These are phyloP conservation scores for Pseudognaphalium luteoalbum DNA, from an alignment of 129 eudicot genomes.

Conservation along the genomic window DNA sequence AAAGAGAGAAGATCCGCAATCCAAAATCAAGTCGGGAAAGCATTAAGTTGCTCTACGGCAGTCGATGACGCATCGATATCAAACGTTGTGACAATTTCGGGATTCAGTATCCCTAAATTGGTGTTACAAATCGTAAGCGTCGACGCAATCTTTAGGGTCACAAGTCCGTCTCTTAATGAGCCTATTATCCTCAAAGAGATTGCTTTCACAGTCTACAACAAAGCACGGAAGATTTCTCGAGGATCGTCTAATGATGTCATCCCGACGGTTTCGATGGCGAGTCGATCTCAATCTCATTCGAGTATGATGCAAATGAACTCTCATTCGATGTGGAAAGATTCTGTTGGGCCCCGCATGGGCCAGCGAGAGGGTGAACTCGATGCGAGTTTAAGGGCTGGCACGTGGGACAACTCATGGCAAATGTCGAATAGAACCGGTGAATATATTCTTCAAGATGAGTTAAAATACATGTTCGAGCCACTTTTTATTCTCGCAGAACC, in stretches of 20 bases:
- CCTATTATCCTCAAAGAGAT: slow-evolving; percentile 78
- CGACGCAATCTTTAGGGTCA: slow-evolving; percentile 93
- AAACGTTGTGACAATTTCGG: slow-evolving; percentile 77
- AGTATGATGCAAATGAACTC: slow-evolving; percentile 70
- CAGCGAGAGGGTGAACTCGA: slow-evolving; percentile 82
- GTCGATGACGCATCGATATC: slow-evolving; percentile 90
- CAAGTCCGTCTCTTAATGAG: slow-evolving; percentile 78
- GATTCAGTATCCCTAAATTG: slow-evolving; percentile 82
- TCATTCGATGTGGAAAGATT: slow-evolving; percentile 89
- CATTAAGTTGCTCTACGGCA: slow-evolving; percentile 78
- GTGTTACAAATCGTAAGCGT: slow-evolving; percentile 85
- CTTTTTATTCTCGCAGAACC: slow-evolving; percentile 94
- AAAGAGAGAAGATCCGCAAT: slow-evolving; percentile 76
- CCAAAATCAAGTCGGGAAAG: slow-evolving; percentile 94
- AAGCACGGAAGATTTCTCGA: slow-evolving; percentile 85
- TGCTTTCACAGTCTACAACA: slow-evolving; percentile 95
- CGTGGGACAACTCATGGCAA: slow-evolving; percentile 98
- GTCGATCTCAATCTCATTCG: slow-evolving; percentile 77
- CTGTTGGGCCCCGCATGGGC: slow-evolving; percentile 68
- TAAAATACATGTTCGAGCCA: slow-evolving; percentile 88
- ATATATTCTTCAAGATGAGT: slow-evolving; percentile 56
- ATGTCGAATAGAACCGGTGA: slow-evolving; percentile 61
- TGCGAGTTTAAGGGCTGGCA: slow-evolving; percentile 61
- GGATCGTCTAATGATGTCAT: slow-evolving; percentile 53
- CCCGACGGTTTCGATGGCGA: slow-evolving; percentile 52